Evolutionary conservation across 441 rosid genomes (phyloP), one percentile per base, ranked within the genome.

Genomic region (Viola pubescens): DNA sequence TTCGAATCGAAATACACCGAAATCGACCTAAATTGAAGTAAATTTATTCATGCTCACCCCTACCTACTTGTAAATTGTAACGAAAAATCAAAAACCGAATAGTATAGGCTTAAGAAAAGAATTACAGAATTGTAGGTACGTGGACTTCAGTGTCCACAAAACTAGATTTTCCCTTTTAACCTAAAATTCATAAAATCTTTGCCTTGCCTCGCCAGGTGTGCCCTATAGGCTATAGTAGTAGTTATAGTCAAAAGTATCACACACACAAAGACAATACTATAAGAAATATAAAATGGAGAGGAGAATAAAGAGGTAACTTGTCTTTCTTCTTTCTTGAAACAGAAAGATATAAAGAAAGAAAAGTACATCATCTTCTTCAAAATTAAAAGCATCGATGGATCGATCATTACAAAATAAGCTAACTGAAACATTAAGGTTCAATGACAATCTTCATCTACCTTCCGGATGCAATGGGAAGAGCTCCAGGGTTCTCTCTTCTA

Each of bases 381-480:
- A 26, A 1, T 26, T 26, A 2, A 58, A 69, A 66, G 77, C 64
- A 66, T 16, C 1, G 19, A 16, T 7, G 49, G 34, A 7, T 46
- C 7, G 62, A 62, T 59, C 53, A 38, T 56, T 48, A 70, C 51
- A 60, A 61, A 26, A 26, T 26, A 26, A 26, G 34, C 34, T 26
- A 26, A 26, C 2, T 53, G 58, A 19, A 5, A 64, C 61, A 26
- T 26, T 26, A 55, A 65, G 52, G 54, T 57, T 60, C 16, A 56
- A 52, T 52, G 16, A 16, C 60, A 46, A 38, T 19, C 58, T 68
- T 78, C 77, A 73, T 80, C 85, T 81, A 67, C 95, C 86, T 82
- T 85, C 96, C 57, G 98, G 98, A 66, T 87, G 92, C 73, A 92
- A 82, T 9, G 98, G 98, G 70, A 92, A 92, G 55, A 92, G 96